Base-by-base conservation (phyloP, 2,329 filamentous ascomycete species). In the Diaporthe aspalathi region DNA sequence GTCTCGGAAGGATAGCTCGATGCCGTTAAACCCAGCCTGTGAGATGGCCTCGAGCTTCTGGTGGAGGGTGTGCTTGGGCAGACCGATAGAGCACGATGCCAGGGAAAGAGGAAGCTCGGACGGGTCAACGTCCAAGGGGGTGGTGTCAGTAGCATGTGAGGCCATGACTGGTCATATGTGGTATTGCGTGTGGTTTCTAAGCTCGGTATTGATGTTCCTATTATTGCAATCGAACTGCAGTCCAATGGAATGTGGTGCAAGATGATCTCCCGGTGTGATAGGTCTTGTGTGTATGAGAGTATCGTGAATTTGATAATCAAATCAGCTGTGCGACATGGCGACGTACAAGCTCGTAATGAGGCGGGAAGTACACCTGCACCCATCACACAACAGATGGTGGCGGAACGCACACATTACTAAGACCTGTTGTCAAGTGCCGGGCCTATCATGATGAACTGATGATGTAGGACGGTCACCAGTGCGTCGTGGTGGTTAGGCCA, bases 1-100 rank as follows among this genome's bases (percentile, higher is more conserved):
- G 75, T 95, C 92, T 0, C 92, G 91, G 82, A 94, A 93, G 0
- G 90, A 90, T 9, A 95, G 87, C 80, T 95, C 93, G 71, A 95
- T 90, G 17, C 86, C 91, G 14, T 85, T 81, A 78, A 94, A 94
- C 2, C 90, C 91, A 1, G 88, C 90, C 1, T 83, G 81, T n/a
- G 89, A 83, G 74, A 94, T 89, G 52, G 90, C 89, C 53, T 86
- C 80, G 14, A 92, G 83, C 74, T 91, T 91, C 53, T 88, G 82
- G 49, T 87, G 87, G 0, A 92, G 84, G 1, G 86, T 88, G 71
- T 88, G 85, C 2, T 69, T 70, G 4, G 75, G 75, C 7, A 78
- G 74, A 66, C 78, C 78, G 29, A 90, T 85, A 9, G 87, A 90
- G 79, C 86, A 88, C 70, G 85, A 86, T 54, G 88, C 88, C 73